Percentiles rank a stretch among this genome's conserved stretches.
Conservation (phyloP, 441 rosid species). For the Populus hybrid region DNA sequence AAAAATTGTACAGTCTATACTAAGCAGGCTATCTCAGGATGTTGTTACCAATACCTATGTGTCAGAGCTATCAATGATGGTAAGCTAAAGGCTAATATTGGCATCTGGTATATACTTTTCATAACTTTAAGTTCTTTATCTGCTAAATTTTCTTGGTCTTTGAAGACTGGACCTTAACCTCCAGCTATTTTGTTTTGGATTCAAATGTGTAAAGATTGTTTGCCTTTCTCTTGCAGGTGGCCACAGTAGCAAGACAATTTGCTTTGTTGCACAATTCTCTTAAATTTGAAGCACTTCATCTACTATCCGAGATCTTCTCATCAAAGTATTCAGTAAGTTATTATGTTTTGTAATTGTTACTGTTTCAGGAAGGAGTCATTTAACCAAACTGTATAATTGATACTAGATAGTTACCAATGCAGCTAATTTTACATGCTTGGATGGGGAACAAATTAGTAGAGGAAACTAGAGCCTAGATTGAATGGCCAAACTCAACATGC, state of each 20-base stretch:
- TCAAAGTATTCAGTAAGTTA: slow-evolving; percentile 53
- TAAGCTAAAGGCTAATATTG: slow-evolving; percentile 30
- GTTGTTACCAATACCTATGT: slow-evolving; percentile 33
- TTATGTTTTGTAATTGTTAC: not conserved
- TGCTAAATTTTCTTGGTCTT: not conserved
- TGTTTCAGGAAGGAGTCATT: not conserved
- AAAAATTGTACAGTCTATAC: slow-evolving; percentile 55
- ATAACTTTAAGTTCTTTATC: not conserved
- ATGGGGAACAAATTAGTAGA: not conserved
- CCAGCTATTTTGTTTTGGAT: not conserved
- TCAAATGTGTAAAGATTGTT: slow-evolving; percentile 1
- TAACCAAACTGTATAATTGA: not conserved
- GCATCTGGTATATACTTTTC: not conserved
- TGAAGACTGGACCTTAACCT: not conserved
- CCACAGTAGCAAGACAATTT: slow-evolving; percentile 62
- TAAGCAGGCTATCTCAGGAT: slow-evolving; percentile 48
- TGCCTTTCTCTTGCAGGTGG: slow-evolving; percentile 43
- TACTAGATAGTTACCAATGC: not conserved
- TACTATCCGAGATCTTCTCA: slow-evolving; percentile 68
- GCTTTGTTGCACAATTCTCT: slow-evolving; percentile 70
- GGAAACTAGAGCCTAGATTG: not conserved
- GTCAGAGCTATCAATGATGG: slow-evolving; percentile 58
- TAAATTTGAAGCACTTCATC: slow-evolving; percentile 82
- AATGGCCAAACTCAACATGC: not conserved
- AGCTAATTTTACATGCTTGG: not conserved